Evolutionary conservation across 2,329 filamentous ascomycete species (phyloP), one percentile per base, ranked within the genome.

Genomic region (Penicillium concentricum): DNA sequence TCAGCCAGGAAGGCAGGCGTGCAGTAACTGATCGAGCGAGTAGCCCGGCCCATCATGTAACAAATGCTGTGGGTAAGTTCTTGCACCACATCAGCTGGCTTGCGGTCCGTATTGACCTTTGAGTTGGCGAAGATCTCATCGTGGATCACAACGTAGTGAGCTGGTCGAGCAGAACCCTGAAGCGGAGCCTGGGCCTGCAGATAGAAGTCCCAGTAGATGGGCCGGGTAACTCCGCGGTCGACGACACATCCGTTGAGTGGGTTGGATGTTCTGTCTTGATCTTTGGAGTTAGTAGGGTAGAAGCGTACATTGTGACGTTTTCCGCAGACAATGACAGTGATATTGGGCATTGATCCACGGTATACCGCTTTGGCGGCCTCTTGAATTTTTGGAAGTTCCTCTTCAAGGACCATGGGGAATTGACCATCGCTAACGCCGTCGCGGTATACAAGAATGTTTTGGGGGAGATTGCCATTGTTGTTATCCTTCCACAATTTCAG

Each of bases 381-480:
- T 2, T 84, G 58, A 12, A 77, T 50, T 2, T 57, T 48, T 0
- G 64, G 63, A 1, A 94, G 78, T 71, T 96, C 92, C 0, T 81
- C 57, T 0, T 82, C 74, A 0, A 93, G 74, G 0, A 95, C 87
- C 41, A 82, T 78, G 0, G 78, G 61, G 70, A 91, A 96, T 62
- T 96, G 91, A 0, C 90, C 87, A 64, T 96, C 92, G 0, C 90
- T 93, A 0, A 96, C 90, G 41, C 92, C 92, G 63, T 96, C 92
- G 24, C 92, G 87, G 77, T 90, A 97, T 37, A 96, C 83, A 53
- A 97, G 74, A 41, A 96, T 88, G 64, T 90, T 90, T 9, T 84
- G 78, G 0, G 91, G 91, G 0, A 87, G 75, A 0, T 60, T 62
- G 0, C 68, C 61, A 0, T 77, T 73, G 67, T 89, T 89, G 38